These are phyloP conservation scores for Forsythia suspensa DNA, from an alignment of 257 asterid species.

Conservation along the genomic window DNA sequence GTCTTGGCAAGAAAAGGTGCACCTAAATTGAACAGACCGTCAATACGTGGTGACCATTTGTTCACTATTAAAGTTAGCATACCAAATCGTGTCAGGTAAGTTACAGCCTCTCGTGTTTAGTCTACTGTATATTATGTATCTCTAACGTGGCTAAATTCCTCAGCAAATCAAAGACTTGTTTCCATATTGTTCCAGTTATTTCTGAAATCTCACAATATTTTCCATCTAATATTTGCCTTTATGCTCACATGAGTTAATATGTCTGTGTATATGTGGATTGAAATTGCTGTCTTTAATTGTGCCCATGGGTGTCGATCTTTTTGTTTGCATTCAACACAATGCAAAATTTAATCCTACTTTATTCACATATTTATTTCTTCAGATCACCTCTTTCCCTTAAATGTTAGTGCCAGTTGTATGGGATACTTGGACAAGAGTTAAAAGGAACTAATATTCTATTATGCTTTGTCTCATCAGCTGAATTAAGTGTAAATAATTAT, in stretches of 20 bases:
- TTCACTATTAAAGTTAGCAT: slow-evolving; percentile 85
- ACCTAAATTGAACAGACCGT: slow-evolving; percentile 88
- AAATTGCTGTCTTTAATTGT: neutral
- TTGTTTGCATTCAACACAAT: neutral
- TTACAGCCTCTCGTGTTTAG: slow-evolving; percentile 12
- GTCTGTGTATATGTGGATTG: slow-evolving; percentile 7
- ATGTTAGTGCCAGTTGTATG: no score
- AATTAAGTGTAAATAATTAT: no score
- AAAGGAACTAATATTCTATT: no score
- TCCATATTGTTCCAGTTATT: neutral
- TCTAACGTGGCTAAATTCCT: slow-evolving; percentile 16
- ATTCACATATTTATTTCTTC: no score
- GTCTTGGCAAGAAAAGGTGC: slow-evolving; percentile 97
- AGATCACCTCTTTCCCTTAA: no score
- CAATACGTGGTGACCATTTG: slow-evolving; percentile 96
- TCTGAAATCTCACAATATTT: neutral
- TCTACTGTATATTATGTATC: neutral
- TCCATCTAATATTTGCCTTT: slow-evolving; percentile 4
- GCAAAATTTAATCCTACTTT: neutral
- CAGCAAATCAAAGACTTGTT: neutral
- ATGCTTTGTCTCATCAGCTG: no score
- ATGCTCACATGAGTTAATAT: neutral
- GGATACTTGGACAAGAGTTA: no score
- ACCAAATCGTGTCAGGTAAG: slow-evolving; percentile 86
- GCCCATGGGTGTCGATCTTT: neutral